These are phyloP conservation scores for Serendipita indica DNA, from an alignment of 768 basidiomycete genomes.

Conservation along the genomic window DNA sequence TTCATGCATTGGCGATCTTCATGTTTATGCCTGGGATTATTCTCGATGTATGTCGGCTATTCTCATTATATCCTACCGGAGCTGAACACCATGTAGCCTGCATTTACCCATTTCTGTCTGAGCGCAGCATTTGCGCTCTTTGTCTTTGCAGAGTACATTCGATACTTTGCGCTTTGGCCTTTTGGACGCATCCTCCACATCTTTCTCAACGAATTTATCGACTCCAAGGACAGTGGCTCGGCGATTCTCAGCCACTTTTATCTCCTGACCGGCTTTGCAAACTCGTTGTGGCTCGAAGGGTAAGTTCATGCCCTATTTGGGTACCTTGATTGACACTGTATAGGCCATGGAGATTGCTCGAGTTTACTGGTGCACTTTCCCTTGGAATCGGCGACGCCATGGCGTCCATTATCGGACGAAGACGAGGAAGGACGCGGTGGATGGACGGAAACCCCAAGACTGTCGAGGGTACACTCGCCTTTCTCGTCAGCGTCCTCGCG, in stretches of 20 bases:
- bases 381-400: conserved; percentile 90
- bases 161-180: conserved; percentile 96
- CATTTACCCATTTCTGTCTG: conserved; percentile 90
- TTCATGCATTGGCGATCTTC: conserved; percentile 86
- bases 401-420: conserved; percentile 84
- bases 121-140: conserved; percentile 90
- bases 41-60: conserved; percentile 53
- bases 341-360: conserved; percentile 37
- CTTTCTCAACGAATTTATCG: conserved; percentile 95
- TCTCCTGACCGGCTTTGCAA: conserved; percentile 86
- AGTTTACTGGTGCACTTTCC: conserved; percentile 75
- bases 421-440: conserved; percentile 71
- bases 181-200: conserved; percentile 85
- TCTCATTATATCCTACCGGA: not conserved
- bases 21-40: conserved; percentile 96
- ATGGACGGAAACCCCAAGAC: conserved; percentile 75
- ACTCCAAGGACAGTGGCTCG: conserved; percentile 86
- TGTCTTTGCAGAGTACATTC: conserved; percentile 91
- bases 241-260: conserved; percentile 98
- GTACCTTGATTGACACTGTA: conserved; percentile 5
- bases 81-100: conserved; percentile 44
- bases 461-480: conserved; percentile 78
- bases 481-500: conserved; percentile 50
- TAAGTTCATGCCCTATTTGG: conserved; percentile 22
- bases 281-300: conserved; percentile 92